Conservation (phyloP, 306 rosid species). For the Malus asiatica region DNA sequence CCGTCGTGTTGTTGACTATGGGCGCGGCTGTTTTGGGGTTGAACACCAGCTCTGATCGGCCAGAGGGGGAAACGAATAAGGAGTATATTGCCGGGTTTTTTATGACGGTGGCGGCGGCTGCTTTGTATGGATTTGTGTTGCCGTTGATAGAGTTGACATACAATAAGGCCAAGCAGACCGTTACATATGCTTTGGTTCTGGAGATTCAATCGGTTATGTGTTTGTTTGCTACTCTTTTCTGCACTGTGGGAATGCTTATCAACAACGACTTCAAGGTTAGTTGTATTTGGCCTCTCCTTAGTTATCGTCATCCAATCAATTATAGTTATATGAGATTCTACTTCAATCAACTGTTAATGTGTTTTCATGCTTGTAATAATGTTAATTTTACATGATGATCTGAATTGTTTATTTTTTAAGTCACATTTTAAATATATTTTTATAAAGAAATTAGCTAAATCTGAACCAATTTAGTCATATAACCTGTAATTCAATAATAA, state of each 20-base stretch:
- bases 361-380: too few relatives aligned
- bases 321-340: too few relatives aligned
- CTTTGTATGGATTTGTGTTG: conserved; percentile 58
- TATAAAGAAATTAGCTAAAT: too few relatives aligned
- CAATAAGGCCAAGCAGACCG: conserved; percentile 37
- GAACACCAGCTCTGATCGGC: conserved; percentile 54
- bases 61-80: conserved; percentile 45
- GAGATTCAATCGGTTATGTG: conserved; percentile 76
- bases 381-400: too few relatives aligned
- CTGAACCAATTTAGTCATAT: too few relatives aligned
- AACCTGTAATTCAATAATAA: too few relatives aligned
- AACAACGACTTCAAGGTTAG: too few relatives aligned
- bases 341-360: too few relatives aligned
- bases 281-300: too few relatives aligned
- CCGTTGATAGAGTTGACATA: conserved; percentile 67
- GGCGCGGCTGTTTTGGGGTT: conserved; percentile 63
- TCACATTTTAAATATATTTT: too few relatives aligned
- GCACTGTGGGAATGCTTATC: not conserved
- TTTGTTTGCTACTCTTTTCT: conserved; percentile 60
- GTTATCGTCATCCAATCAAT: too few relatives aligned
- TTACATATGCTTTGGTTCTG: conserved; percentile 62
- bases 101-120: conserved; percentile 63
- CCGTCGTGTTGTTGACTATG: conserved; percentile 47
- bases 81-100: conserved; percentile 48
- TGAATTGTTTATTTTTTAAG: rapidly evolving